Base-by-base conservation (phyloP, 495 filamentous ascomycete genomes). In the Hyaloscypha finlandica region DNA sequence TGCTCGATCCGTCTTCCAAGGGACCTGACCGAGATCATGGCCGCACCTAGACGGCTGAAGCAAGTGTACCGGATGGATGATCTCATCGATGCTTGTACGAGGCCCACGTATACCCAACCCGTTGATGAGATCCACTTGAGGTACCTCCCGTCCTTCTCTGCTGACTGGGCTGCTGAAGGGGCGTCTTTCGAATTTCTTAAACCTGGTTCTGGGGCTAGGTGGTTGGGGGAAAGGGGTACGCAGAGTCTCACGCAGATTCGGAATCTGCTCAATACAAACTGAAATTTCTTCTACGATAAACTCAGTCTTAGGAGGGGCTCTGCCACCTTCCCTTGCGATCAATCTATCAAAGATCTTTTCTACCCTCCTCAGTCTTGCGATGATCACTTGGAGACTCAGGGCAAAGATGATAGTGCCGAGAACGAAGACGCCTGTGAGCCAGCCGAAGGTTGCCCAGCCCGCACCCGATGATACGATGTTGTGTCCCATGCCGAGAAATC, bases 31-130 rank as follows among this genome's bases (percentile, higher is more conserved):
- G 61, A 64, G 14, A 60, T 70, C 25, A 63, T 70, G 62, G 30
- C 52, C 2, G 9, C 56, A 32, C 63, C 61, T n/a, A 31, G 35
- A 42, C 59, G 56, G 9, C 55, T 8, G 20, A 67, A 65, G 11
- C 1, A 42, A 3, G 16, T 59, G 6, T 73, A 68, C 25, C 54
- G 67, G 0, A 70, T 74, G 5, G 70, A 78, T 64, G 72, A 77
- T 57, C 51, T 76, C 19, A 62, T 75, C 39, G 68, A 77, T 53
- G 77, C 74, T 9, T 77, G 75, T 52, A 78, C 76, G 19, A 61
- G 74, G 29, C 65, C 67, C 4, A 71, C 67, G 8, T 80, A 78
- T 63, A 33, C 52, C 31, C 70, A 72, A 45, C 74, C 76, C 3
- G 31, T 74, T 14, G 35, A 65, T 14, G 68, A 74, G 20, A 69